Conservation (phyloP, 2,329 filamentous ascomycete species). For the Aureobasidium zeae region DNA sequence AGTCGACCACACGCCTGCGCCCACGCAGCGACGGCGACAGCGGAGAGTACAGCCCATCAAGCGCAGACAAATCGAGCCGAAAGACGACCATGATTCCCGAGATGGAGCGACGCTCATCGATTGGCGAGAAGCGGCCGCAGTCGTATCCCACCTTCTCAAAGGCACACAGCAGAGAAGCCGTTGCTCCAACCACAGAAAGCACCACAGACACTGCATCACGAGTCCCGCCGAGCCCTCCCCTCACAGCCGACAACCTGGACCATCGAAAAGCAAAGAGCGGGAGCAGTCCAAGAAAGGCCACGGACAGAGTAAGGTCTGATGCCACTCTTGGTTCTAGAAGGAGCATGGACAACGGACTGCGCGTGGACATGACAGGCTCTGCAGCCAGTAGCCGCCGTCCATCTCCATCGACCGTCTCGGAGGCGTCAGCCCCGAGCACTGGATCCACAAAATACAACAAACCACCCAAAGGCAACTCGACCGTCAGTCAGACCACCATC, state of each 20-base stretch:
- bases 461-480: conserved; percentile 20
- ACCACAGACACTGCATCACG: conserved; percentile 20
- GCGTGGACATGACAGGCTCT: conserved; percentile 31
- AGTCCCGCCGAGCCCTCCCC: conserved; percentile 40
- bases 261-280: conserved; percentile 36
- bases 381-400: conserved; percentile 36
- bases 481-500: conserved; percentile 32
- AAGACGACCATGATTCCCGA: conserved; percentile 38
- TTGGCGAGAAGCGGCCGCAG: conserved; percentile 35
- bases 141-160: conserved; percentile 83
- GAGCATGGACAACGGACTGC: conserved; percentile 34
- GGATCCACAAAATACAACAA: conserved; percentile 15
- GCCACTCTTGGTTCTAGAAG: conserved; percentile 30
- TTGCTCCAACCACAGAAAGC: conserved; percentile 42
- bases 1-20: conserved; percentile 17
- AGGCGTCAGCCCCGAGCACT: conserved; percentile 28
- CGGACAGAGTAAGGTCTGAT: conserved; percentile 30
- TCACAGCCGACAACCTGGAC: conserved; percentile 37
- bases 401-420: conserved; percentile 30
- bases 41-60: conserved; percentile 17
- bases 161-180: conserved; percentile 79
- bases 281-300: conserved; percentile 35
- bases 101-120: conserved; percentile 35
- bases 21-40: conserved; percentile 20
- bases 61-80: conserved; percentile 17